phyloP scores from a whole-genome alignment of 2,329 filamentous ascomycete species.

The Colletotrichum plurivorum region DNA sequence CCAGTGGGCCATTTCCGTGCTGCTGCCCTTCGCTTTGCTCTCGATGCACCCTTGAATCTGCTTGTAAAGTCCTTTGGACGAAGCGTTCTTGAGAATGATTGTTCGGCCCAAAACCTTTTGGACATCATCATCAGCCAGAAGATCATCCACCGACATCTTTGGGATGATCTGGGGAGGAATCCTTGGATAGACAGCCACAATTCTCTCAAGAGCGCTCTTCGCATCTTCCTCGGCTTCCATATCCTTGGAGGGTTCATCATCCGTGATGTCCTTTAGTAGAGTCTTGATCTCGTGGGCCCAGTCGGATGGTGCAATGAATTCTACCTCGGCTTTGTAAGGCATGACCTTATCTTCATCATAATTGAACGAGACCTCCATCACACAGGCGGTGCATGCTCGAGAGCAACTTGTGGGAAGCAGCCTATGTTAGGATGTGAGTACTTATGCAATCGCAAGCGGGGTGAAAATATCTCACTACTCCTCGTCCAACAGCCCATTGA shows the following conservation, averaged over 20 bases:
- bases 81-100: neutral
- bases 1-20: slow-evolving; percentile 54
- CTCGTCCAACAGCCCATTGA: neutral
- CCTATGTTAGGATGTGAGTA: slow-evolving; percentile 44
- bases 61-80: neutral
- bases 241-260: slow-evolving; percentile 51
- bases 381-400: slow-evolving; percentile 72
- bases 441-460: too few relatives aligned
- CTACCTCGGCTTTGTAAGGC: slow-evolving; percentile 67
- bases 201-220: slow-evolving; percentile 55
- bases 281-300: slow-evolving; percentile 66
- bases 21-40: neutral
- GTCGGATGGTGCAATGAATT: slow-evolving; percentile 66
- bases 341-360: slow-evolving; percentile 45
- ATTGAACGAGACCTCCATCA: slow-evolving; percentile 74
- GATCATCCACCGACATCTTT: rapidly evolving
- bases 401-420: slow-evolving; percentile 62
- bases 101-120: neutral
- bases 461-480: neutral
- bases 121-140: neutral
- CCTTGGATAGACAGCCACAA: slow-evolving; percentile 60
- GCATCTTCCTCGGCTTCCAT: slow-evolving; percentile 58
- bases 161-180: slow-evolving; percentile 35
- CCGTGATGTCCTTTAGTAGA: slow-evolving; percentile 63
- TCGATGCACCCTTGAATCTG: neutral